Conservation (phyloP, 768 basidiomycete genomes). For the Fomitopsis serialis region DNA sequence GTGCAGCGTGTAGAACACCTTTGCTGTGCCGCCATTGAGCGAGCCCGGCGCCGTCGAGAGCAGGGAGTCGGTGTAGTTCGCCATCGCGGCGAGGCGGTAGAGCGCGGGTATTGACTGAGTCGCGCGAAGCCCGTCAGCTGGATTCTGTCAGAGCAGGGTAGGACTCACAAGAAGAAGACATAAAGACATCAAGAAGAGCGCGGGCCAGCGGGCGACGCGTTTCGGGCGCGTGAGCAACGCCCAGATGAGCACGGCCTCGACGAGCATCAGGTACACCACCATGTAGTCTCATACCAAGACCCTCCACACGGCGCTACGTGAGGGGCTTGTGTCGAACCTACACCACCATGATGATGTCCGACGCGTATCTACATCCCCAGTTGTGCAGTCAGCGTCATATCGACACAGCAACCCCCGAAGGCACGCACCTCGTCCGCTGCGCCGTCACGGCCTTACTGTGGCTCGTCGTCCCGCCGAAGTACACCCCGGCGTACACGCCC, state of each 20-base stretch:
- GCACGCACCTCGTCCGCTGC: conserved; percentile 5
- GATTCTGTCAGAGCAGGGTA: neutral
- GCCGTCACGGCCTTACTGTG: neutral
- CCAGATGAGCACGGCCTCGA: neutral
- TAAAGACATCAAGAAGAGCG: neutral
- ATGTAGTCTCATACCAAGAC: no score
- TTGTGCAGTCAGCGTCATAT: neutral
- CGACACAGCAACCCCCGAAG: neutral
- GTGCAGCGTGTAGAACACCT: conserved; percentile 13
- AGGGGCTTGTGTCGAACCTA: no score
- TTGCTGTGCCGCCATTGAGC: conserved; percentile 8
- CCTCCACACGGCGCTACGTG: no score
- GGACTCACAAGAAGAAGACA: conserved; percentile 6
- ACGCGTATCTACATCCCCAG: conserved; percentile 1
- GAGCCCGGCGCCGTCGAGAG: conserved; percentile 7
- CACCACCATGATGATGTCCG: neutral
- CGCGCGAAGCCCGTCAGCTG: neutral
- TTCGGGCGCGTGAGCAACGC: conserved; percentile 2
- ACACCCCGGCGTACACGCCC: conserved; percentile 2
- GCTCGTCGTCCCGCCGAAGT: neutral
- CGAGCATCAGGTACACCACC: neutral
- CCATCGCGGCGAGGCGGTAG: conserved; percentile 11
- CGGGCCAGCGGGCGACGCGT: neutral
- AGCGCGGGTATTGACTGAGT: conserved; percentile 3
- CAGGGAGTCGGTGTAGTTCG: conserved; percentile 7